Evolutionary conservation across 768 basidiomycete genomes (phyloP).

Genomic region (Psilocybe subaeruginosa): DNA sequence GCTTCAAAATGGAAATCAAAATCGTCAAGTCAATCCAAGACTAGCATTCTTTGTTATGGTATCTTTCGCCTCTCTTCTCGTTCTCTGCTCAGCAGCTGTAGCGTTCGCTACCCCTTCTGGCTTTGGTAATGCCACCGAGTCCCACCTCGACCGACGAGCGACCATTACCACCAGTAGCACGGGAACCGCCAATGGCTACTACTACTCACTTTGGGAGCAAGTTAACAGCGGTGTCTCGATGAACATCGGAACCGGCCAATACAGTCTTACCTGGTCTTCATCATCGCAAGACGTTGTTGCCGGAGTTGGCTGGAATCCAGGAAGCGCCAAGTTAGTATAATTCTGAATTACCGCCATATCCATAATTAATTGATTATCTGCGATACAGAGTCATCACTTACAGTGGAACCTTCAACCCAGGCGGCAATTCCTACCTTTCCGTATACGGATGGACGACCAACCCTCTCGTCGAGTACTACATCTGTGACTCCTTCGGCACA

Average conservation of each 20-base stretch:
- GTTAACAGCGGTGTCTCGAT: conserved; percentile 16
- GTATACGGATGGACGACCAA: conserved; percentile 50
- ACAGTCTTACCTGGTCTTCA: conserved; percentile 17
- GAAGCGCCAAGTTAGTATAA: conserved; percentile 28
- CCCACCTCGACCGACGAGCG: conserved; percentile 9
- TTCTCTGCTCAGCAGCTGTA: conserved; percentile 9
- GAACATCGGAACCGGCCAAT: conserved; percentile 18
- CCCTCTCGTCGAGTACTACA: conserved; percentile 52
- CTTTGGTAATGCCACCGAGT: conserved; percentile 2
- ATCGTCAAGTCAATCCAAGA: neutral
- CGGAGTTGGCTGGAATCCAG: conserved; percentile 38
- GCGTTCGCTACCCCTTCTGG: conserved; percentile 7
- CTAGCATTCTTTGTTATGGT: conserved; percentile 7
- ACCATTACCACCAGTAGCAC: conserved; percentile 18
- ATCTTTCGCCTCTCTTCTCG: conserved; percentile 12
- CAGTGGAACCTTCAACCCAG: conserved; percentile 37
- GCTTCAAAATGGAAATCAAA: neutral
- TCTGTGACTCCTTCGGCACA: conserved; percentile 42
- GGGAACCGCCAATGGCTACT: conserved; percentile 12
- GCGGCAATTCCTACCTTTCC: conserved; percentile 45
- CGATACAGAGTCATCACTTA: conserved; percentile 36
- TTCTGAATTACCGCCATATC: neutral
- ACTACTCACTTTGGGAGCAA: conserved; percentile 20
- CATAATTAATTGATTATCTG: neutral
- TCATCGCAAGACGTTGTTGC: conserved; percentile 16